A percentile compares a stretch with the other conserved stretches of the same genome.
phyloP scores from a whole-genome alignment of 75 land plant genomes.

The Chamaecyparis obtusa region DNA sequence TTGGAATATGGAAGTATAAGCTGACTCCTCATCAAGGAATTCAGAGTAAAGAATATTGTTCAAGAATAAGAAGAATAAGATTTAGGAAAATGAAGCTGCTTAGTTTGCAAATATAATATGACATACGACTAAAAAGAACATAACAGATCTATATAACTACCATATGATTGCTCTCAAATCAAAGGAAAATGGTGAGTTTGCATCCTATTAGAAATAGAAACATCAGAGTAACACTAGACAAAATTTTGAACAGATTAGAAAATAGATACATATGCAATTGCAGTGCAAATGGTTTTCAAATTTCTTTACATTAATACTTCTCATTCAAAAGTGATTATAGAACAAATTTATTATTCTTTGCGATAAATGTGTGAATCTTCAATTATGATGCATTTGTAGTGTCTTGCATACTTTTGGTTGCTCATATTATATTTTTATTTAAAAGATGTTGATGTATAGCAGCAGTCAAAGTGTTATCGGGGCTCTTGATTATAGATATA shows the following conservation, averaged over 20 bases:
- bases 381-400: not conserved
- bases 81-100: not conserved
- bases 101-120: not conserved
- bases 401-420: not conserved
- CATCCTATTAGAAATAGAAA: not conserved
- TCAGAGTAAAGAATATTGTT: not conserved
- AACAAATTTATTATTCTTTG: not conserved
- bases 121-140: not conserved
- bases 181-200: not conserved
- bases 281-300: not conserved
- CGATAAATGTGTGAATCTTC: not conserved
- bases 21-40: not conserved
- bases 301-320: not conserved
- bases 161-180: not conserved
- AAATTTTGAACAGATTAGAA: not conserved
- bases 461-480: too few relatives aligned
- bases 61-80: not conserved
- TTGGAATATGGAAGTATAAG: not conserved
- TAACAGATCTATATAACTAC: not conserved
- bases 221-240: not conserved
- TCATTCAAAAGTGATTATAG: not conserved
- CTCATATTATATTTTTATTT: not conserved
- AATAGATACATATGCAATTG: not conserved
- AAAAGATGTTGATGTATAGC: too few relatives aligned
- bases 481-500: too few relatives aligned